Conservation (phyloP, 2,329 filamentous ascomycete species). For the Trichoderma brevicompactum region DNA sequence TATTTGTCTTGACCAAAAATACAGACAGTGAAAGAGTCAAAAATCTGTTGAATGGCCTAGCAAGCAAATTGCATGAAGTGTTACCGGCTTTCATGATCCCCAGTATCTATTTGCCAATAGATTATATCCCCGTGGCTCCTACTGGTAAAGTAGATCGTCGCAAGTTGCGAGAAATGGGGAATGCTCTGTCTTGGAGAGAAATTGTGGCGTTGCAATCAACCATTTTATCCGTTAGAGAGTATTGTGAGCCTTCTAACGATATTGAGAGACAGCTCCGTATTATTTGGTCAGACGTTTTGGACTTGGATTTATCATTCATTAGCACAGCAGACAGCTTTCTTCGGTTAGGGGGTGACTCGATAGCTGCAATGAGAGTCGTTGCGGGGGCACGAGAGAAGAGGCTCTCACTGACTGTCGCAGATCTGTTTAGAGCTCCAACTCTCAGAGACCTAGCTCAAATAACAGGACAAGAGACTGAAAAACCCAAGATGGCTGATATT, state of each 20-base stretch:
- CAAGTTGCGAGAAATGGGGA: constrained; percentile 2
- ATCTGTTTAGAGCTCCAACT: constrained; percentile 2
- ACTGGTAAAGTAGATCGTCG: constrained; percentile 15
- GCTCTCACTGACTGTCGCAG: constrained; percentile 12
- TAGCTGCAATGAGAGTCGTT: constrained; percentile 18
- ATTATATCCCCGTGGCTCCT: constrained; percentile 3
- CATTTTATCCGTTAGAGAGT: not conserved
- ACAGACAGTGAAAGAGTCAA: not conserved
- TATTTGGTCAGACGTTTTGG: constrained; percentile 17
- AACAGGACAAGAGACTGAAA: not conserved
- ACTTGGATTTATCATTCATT: not conserved
- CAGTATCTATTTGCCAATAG: constrained; percentile 7
- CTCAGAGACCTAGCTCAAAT: not conserved
- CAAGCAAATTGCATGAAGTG: not conserved
- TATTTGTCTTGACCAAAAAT: not conserved
- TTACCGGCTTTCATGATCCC: constrained; percentile 15
- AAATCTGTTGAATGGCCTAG: not conserved
- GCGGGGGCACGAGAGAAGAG: constrained; percentile 12
- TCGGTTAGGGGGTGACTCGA: constrained; percentile 11
- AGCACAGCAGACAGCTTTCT: constrained; percentile 14
- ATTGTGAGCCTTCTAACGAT: not conserved
- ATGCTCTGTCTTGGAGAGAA: constrained; percentile 1
- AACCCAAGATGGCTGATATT: not conserved
- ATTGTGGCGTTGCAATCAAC: constrained; percentile 3
- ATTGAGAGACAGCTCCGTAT: not conserved